Evolutionary conservation across 2,329 filamentous ascomycete genomes (phyloP).

Genomic region (Colletotrichum tropicicola): DNA sequence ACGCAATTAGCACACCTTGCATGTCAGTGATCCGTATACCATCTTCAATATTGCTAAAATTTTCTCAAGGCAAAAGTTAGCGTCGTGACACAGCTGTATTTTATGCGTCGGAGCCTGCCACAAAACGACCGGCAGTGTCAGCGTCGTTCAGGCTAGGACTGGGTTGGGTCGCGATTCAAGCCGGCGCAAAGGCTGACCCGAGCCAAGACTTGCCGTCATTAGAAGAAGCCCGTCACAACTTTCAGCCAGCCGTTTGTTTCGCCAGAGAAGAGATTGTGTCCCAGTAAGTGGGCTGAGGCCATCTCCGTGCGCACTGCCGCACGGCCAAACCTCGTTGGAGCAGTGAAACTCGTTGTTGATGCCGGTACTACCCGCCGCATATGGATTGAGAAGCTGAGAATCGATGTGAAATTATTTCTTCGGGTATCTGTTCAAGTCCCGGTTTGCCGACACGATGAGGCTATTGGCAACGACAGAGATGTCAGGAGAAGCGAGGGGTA

Average conservation of each 20-base stretch:
- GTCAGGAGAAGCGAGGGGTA: too few species aligned
- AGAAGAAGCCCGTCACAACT: not conserved
- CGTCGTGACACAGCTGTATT: not conserved
- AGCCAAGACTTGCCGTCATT: not conserved
- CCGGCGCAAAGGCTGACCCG: not conserved
- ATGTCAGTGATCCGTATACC: not conserved
- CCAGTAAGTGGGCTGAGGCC: not conserved
- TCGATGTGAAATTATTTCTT: too few species aligned
- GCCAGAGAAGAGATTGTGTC: not conserved
- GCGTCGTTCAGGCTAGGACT: not conserved
- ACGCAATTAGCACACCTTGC: too few species aligned
- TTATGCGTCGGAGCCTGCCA: not conserved
- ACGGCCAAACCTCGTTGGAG: constrained; percentile 1
- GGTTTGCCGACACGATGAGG: too few species aligned
- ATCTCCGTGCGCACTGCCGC: constrained; percentile 24
- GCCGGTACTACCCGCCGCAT: not conserved
- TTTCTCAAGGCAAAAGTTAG: not conserved
- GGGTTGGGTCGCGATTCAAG: not conserved
- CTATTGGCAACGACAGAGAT: too few species aligned
- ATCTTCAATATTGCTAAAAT: not conserved
- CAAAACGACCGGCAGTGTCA: not conserved
- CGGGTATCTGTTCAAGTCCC: too few species aligned
- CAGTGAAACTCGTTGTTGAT: constrained; percentile 15
- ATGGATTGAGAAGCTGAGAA: not conserved
- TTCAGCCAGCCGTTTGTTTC: not conserved